Percentiles rank a stretch among this genome's conserved stretches.
Conservation (phyloP, 768 basidiomycete genomes). For the Auricularia sp. region DNA sequence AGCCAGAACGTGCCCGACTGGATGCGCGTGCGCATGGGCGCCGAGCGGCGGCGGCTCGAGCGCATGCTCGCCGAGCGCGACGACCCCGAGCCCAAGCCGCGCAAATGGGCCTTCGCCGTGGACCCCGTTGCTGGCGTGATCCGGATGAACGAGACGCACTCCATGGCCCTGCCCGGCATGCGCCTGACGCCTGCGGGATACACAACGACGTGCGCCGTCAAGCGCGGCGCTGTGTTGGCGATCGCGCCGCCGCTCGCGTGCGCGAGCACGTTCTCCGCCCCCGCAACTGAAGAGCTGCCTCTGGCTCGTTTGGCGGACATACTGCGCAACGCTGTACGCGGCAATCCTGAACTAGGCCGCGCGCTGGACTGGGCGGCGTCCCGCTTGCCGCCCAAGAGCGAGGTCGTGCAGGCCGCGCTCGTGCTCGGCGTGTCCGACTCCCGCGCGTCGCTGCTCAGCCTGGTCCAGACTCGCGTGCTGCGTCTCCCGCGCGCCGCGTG, state of each 20-base stretch:
- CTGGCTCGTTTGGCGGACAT: background rate
- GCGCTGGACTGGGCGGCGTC: background rate
- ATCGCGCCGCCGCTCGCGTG: background rate
- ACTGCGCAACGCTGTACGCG: background rate
- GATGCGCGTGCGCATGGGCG: background rate
- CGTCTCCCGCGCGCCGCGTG: background rate
- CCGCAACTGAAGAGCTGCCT: background rate
- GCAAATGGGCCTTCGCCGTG: background rate
- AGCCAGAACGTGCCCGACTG: background rate
- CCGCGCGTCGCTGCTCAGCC: background rate
- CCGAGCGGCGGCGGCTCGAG: background rate
- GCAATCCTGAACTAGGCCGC: background rate
- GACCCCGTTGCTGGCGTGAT: background rate
- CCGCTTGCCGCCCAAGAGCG: background rate
- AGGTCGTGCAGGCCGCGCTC: background rate
- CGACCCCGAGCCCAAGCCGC: background rate
- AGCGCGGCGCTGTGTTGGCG: background rate
- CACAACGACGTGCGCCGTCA: background rate
- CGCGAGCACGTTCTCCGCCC: background rate
- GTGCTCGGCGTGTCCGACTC: background rate
- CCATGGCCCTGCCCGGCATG: background rate
- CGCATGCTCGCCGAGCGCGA: background rate
- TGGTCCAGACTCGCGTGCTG: background rate
- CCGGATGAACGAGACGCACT: background rate
- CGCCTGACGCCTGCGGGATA: background rate